Percentiles rank a stretch among this genome's conserved stretches.
Evolutionary conservation across 2,329 filamentous ascomycete genomes (phyloP).

Genomic region (Pseudogymnoascus sp.): DNA sequence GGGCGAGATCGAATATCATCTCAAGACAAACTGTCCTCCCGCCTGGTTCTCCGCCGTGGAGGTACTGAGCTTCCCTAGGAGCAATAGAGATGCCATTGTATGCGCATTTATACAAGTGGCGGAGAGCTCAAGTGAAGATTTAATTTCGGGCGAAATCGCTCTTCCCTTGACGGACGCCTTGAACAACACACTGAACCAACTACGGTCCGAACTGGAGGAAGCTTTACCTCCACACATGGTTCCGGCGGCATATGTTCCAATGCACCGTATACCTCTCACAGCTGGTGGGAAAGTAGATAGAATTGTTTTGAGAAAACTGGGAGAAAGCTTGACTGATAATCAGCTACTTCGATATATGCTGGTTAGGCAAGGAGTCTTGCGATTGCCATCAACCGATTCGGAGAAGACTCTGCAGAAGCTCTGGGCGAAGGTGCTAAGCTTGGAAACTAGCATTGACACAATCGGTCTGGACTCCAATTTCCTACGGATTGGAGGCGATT

Average conservation of each 20-base stretch:
- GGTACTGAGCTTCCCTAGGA: background rate
- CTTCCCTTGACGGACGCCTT: background rate
- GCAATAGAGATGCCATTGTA: background rate
- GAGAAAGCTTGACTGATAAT: background rate
- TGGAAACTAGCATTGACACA: constrained; percentile 22
- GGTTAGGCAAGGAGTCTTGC: background rate
- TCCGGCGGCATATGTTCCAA: constrained; percentile 13
- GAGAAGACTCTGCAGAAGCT: constrained; percentile 28
- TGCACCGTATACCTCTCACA: constrained; percentile 14
- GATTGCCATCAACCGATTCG: constrained; percentile 13
- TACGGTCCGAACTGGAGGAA: background rate
- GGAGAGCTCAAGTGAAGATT: background rate
- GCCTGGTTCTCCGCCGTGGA: background rate
- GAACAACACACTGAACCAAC: background rate
- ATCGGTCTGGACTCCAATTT: constrained; percentile 31
- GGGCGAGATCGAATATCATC: constrained; percentile 16
- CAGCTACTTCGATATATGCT: constrained; percentile 1
- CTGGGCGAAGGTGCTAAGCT: constrained; percentile 36
- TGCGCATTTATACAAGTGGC: background rate
- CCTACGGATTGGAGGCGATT: constrained; percentile 37
- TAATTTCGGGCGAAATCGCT: background rate
- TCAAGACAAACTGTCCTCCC: background rate
- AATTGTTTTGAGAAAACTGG: background rate
- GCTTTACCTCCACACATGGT: constrained; percentile 15
- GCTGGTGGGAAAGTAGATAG: constrained; percentile 15